These are phyloP conservation scores for Aspergillus coremiiformis DNA, from an alignment of 495 filamentous ascomycete species.

Conservation along the genomic window DNA sequence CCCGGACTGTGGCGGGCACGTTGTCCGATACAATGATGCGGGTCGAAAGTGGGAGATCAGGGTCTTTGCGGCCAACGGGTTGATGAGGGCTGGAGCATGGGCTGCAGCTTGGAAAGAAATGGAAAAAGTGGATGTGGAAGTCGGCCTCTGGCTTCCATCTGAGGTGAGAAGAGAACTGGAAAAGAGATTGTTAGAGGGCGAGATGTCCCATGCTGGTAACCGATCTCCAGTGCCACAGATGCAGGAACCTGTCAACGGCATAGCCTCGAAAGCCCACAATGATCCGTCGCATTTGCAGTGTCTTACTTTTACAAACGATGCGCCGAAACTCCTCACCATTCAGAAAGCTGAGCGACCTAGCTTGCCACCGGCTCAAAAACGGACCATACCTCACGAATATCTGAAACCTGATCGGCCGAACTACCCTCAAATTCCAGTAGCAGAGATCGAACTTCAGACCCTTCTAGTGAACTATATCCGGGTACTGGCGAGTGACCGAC, in stretches of 20 bases:
- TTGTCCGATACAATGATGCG: slow-evolving; percentile 40
- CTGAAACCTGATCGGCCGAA: slow-evolving; percentile 1
- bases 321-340: neutral
- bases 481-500: slow-evolving; percentile 58
- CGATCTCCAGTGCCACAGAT: slow-evolving; percentile 12
- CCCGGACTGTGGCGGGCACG: slow-evolving; percentile 51
- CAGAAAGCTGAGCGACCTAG: neutral
- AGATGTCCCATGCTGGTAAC: slow-evolving; percentile 5
- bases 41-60: slow-evolving; percentile 71
- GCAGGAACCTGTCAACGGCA: slow-evolving; percentile 9
- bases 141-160: slow-evolving; percentile 62
- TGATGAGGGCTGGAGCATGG: slow-evolving; percentile 91
- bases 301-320: neutral
- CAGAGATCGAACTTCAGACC: slow-evolving; percentile 44
- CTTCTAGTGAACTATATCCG: slow-evolving; percentile 62
- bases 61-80: slow-evolving; percentile 86
- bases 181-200: slow-evolving; percentile 28
- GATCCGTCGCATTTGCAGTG: neutral
- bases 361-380: neutral
- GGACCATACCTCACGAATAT: neutral
- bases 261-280: neutral
- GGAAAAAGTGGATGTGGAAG: slow-evolving; percentile 92
- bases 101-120: slow-evolving; percentile 91
- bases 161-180: slow-evolving; percentile 43
- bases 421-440: neutral